Base-by-base conservation (phyloP, 164 flowering plant genomes). In the Aristolochia fimbriata region DNA sequence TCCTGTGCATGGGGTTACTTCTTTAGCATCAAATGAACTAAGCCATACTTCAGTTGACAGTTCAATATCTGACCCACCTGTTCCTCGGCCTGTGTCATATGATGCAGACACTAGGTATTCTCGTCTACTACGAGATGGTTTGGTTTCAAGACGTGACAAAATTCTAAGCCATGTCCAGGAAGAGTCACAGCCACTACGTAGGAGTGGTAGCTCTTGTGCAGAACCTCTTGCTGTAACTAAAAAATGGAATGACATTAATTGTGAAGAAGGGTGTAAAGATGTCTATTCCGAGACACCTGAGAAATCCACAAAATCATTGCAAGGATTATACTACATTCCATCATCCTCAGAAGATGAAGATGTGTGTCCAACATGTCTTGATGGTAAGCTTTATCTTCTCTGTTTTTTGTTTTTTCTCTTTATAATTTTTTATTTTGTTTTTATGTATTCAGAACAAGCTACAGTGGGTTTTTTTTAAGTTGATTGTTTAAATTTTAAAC, bases 291-390 rank as follows among this genome's bases (percentile, higher is more conserved):
- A 77, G 17, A 80, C 73, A 51, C 80, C 71, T 68, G 20, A 58
- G 55, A 67, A 62, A 57, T 62, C 72, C 15, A n/a, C 74, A 57
- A 80, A 78, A 75, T 41, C 49, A 43, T 61, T 70, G 0, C 60
- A 63, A 59, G 86, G 83, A 41, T 58, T 70, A 47, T 25, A 62
- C 30, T 73, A 70, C 60, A 57, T 66, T 21, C 65, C 76, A 37
- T 68, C 78, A 14, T 65, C 82, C 48, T 68, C 74, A 21, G 85
- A 83, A 61, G 89, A 85, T 55, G 87, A 85, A 74, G 86, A 82
- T 69, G 80, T 79, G 55, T 82, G 87, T 65, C 87, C 87, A 51
- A 81, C 87, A 31, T 85, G 85, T 68, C 86, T 85, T 55, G 91
- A 82, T 47, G 87, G 91, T 85, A 73, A 69, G 47, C 61, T 55